phyloP scores from a whole-genome alignment of 768 basidiomycete genomes.

The Chlorophyllum brunneum region DNA sequence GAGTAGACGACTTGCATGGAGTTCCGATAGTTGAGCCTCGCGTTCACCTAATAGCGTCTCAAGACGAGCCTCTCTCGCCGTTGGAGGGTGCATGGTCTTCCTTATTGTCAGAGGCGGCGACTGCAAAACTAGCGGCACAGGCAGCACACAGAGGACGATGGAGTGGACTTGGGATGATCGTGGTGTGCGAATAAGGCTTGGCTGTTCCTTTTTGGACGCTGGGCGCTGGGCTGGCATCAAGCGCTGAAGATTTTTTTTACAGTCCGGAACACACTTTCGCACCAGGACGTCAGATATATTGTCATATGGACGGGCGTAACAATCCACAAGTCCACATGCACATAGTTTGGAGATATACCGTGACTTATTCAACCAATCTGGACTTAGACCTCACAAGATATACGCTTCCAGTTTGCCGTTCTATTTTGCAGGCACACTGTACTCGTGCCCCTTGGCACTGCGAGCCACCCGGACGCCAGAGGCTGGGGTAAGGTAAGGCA shows the following conservation, averaged over 20 bases:
- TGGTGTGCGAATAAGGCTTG: constrained; percentile 13
- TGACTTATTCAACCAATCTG: background rate
- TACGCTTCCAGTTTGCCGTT: no score
- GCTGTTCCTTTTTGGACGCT: constrained; percentile 14
- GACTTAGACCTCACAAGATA: background rate
- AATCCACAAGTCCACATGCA: no score
- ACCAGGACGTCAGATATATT: no score
- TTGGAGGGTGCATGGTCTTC: constrained; percentile 61
- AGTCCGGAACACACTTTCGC: background rate
- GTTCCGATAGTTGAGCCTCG: constrained; percentile 66
- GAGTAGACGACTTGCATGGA: constrained; percentile 55
- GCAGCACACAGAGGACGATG: constrained; percentile 9
- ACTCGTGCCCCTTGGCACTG: background rate
- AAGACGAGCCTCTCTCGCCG: constrained; percentile 75
- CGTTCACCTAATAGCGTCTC: constrained; percentile 74
- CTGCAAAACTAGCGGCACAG: constrained; percentile 8
- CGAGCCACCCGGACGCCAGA: no score
- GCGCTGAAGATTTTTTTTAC: background rate
- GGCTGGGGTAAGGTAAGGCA: no score
- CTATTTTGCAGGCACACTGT: background rate
- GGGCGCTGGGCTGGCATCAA: constrained; percentile 5
- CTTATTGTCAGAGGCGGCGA: constrained; percentile 10
- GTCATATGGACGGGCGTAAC: no score
- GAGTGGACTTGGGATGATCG: constrained; percentile 11
- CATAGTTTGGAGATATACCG: background rate